Percentiles rank a stretch among this genome's conserved stretches.
These are phyloP conservation scores for Fusarium palustre DNA, from an alignment of 2,329 filamentous ascomycete genomes.

Conservation along the genomic window DNA sequence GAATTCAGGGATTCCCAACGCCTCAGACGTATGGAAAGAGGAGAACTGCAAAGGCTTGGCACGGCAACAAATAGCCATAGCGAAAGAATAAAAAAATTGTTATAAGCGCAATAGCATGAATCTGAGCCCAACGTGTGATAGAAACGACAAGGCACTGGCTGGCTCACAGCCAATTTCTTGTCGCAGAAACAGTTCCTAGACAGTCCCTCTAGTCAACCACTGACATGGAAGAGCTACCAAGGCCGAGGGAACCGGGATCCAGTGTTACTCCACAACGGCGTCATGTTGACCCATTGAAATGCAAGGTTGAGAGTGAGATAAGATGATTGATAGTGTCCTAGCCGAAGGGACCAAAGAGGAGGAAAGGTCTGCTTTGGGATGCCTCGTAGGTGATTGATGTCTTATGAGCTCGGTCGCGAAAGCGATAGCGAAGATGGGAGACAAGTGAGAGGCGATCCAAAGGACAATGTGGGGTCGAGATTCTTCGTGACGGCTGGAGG, in stretches of 20 bases:
- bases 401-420: background rate
- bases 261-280: slow-evolving; percentile 39
- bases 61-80: slow-evolving; percentile 18
- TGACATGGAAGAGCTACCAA: slow-evolving; percentile 15
- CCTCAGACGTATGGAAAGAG: background rate
- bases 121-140: background rate
- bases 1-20: background rate
- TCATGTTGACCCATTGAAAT: slow-evolving; percentile 37
- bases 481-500: background rate
- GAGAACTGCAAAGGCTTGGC: slow-evolving; percentile 1
- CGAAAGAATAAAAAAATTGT: background rate
- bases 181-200: background rate
- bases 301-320: slow-evolving; percentile 30
- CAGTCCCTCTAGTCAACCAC: slow-evolving; percentile 2
- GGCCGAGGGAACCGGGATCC: slow-evolving; percentile 31
- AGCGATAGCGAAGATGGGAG: background rate
- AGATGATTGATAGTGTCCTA: background rate
- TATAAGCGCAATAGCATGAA: background rate
- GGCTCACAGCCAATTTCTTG: background rate
- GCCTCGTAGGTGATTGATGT: background rate
- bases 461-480: background rate
- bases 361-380: background rate
- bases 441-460: too few relatives aligned
- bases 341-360: slow-evolving; percentile 4
- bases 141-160: background rate